Evolutionary conservation across 2,329 filamentous ascomycete species (phyloP).

Genomic region (Colletotrichum endophyticum): DNA sequence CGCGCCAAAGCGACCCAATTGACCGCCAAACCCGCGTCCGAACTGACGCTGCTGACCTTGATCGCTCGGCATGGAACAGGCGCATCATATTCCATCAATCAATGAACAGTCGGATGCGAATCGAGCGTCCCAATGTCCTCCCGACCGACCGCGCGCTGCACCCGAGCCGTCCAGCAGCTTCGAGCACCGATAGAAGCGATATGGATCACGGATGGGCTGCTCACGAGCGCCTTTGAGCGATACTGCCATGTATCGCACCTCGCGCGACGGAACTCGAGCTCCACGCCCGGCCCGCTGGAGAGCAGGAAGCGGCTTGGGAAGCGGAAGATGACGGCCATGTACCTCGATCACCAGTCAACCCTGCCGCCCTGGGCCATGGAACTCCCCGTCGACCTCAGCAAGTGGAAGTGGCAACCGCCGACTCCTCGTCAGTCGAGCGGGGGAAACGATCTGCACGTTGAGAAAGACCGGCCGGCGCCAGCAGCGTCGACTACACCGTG

Average conservation of each 20-base stretch:
- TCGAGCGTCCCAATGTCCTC: background rate
- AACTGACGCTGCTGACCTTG: background rate
- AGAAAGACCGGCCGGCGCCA: background rate
- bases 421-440: slow-evolving; percentile 32
- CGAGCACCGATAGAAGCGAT: slow-evolving; percentile 45
- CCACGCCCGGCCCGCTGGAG: slow-evolving; percentile 59
- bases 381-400: slow-evolving; percentile 45
- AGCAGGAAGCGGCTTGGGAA: slow-evolving; percentile 57
- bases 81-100: background rate
- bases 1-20: background rate
- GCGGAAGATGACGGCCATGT: slow-evolving; percentile 58
- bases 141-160: slow-evolving; percentile 46
- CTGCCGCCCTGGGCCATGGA: slow-evolving; percentile 53
- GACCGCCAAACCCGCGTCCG: background rate
- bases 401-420: slow-evolving; percentile 60
- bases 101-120: background rate
- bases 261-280: slow-evolving; percentile 36
- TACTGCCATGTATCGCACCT: slow-evolving; percentile 37
- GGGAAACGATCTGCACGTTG: slow-evolving; percentile 20
- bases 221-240: slow-evolving; percentile 54
- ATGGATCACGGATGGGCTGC: slow-evolving; percentile 65
- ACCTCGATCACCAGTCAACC: slow-evolving; percentile 41
- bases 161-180: slow-evolving; percentile 48
- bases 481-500: background rate
- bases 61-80: background rate